Percentiles rank a stretch among this genome's conserved stretches.
phyloP scores from a whole-genome alignment of 1,284 basidiomycete species.

The Austroboletus rostrupii region DNA sequence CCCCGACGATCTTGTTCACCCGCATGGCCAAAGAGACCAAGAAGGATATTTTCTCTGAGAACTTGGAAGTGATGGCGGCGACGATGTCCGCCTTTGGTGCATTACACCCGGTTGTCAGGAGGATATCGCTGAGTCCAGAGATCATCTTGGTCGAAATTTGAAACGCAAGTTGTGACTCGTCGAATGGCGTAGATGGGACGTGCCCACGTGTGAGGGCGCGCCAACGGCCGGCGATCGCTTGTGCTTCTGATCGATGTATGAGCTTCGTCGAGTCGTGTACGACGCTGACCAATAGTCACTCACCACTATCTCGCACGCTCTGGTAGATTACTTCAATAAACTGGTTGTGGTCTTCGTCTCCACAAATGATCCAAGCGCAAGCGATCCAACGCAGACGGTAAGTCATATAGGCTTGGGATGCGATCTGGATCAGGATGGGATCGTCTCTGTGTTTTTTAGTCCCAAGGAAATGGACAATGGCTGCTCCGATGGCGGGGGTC shows the following conservation, averaged over 20 bases:
- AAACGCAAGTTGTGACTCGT: conserved; percentile 22
- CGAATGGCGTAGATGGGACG: conserved; percentile 19
- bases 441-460: conserved; percentile 30
- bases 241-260: conserved; percentile 23
- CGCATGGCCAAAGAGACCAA: conserved; percentile 25
- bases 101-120: conserved; percentile 27
- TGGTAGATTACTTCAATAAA: conserved; percentile 29
- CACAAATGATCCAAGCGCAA: conserved; percentile 28
- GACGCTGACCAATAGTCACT: neutral
- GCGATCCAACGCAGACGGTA: conserved; percentile 28
- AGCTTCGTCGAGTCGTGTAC: too few species aligned
- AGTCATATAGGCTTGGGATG: conserved; percentile 31
- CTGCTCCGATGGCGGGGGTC: conserved; percentile 17
- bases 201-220: conserved; percentile 30
- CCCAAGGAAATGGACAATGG: conserved; percentile 26
- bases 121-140: conserved; percentile 27
- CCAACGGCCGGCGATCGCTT: conserved; percentile 32
- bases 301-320: conserved; percentile 23
- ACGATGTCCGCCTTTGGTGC: conserved; percentile 17
- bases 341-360: conserved; percentile 20
- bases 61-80: conserved; percentile 22
- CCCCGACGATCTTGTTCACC: conserved; percentile 31
- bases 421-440: conserved; percentile 32
- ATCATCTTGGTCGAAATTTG: conserved; percentile 22
- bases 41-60: conserved; percentile 28